Percentiles rank a stretch among this genome's conserved stretches.
Conservation (phyloP, 805 yeast species). For the Alloascoidea hylecoeti region DNA sequence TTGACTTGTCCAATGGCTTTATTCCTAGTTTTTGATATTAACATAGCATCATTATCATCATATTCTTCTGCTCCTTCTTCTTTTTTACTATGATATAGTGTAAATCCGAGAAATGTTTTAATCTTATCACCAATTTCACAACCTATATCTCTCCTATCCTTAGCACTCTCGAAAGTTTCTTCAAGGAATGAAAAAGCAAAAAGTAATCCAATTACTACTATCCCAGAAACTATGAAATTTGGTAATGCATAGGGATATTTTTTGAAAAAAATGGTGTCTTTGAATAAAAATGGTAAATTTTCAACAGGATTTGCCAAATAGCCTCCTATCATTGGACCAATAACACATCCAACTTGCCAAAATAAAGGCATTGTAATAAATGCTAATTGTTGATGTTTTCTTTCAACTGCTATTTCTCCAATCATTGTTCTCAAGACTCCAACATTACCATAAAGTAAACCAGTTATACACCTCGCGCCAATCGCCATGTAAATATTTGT, state of each 20-base stretch:
- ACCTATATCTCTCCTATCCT: conserved; percentile 27
- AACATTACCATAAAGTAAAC: conserved; percentile 48
- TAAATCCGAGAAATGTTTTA: conserved; percentile 9
- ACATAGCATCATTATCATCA: not conserved
- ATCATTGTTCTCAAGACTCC: conserved; percentile 49
- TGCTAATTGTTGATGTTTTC: conserved; percentile 47
- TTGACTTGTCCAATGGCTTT: too few relatives aligned
- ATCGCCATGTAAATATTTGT: conserved; percentile 36
- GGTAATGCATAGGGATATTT: conserved; percentile 37
- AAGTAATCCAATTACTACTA: conserved; percentile 21
- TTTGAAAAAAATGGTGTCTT: conserved; percentile 10
- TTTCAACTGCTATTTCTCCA: conserved; percentile 44
- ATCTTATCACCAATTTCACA: conserved; percentile 28
- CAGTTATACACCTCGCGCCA: conserved; percentile 36
- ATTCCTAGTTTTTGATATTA: not conserved
- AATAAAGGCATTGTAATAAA: conserved; percentile 46
- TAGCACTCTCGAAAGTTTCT: conserved; percentile 31
- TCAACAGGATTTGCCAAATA: conserved; percentile 31
- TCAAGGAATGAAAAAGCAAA: conserved; percentile 32
- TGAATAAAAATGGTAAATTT: conserved; percentile 11
- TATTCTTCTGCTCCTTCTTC: not conserved
- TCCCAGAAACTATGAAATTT: conserved; percentile 28
- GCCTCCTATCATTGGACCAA: conserved; percentile 51
- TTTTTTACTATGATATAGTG: not conserved
- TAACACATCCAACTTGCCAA: conserved; percentile 44